These are phyloP conservation scores for Sideroxylon spinosum DNA, from an alignment of 179 eudicot species.

Conservation along the genomic window DNA sequence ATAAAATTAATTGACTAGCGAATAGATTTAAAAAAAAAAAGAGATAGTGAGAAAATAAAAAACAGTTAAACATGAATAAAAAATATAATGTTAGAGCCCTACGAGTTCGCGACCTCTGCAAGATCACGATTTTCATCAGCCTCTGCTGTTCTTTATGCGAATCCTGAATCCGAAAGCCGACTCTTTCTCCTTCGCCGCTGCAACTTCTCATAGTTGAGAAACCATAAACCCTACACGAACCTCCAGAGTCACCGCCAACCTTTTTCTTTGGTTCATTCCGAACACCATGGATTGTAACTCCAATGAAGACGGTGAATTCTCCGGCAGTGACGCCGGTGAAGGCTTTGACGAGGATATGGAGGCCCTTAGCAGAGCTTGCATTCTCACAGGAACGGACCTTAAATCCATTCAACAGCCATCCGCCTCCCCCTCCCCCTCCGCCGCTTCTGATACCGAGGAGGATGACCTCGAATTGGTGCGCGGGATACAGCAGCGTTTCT, in stretches of 20 bases:
- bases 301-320: slow-evolving; percentile 14
- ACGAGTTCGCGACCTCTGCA: too few species aligned
- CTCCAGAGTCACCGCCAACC: not conserved
- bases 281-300: slow-evolving; percentile 16
- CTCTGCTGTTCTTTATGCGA: too few species aligned
- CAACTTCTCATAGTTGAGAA: too few species aligned
- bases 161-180: too few species aligned
- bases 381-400: slow-evolving; percentile 16
- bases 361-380: slow-evolving; percentile 34
- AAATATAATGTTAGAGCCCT: too few species aligned
- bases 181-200: too few species aligned
- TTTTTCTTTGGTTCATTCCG: not conserved
- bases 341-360: slow-evolving; percentile 37
- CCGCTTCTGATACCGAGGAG: slow-evolving; percentile 32
- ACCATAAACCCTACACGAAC: not conserved
- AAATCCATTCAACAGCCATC: slow-evolving; percentile 12
- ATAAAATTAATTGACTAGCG: too few species aligned
- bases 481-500: slow-evolving; percentile 40
- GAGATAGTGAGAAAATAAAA: too few species aligned
- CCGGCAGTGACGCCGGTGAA: slow-evolving; percentile 26
- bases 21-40: too few species aligned
- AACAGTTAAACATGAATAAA: too few species aligned
- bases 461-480: slow-evolving; percentile 61
- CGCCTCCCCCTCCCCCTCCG: slow-evolving; percentile 19
- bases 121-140: too few species aligned